Evolutionary conservation across 176 grass and related monocot genomes (phyloP).

Genomic region (Paspalum notatum): DNA sequence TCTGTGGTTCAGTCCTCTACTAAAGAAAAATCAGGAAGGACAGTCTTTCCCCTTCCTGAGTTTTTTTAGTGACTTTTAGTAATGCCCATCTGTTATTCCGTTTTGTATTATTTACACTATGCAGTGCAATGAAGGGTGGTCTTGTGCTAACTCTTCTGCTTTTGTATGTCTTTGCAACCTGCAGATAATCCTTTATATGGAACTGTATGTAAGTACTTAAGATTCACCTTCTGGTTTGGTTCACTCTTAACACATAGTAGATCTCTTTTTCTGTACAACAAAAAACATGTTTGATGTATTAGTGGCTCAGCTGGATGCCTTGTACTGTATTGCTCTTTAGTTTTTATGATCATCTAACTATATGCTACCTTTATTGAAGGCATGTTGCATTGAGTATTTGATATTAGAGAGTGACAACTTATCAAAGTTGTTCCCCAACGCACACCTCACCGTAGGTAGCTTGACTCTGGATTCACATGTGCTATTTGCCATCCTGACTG

Average conservation of each 20-base stretch:
- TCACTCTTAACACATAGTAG: background rate
- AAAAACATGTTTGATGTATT: background rate
- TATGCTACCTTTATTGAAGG: slow-evolving; percentile 50
- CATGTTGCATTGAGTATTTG: slow-evolving; percentile 93
- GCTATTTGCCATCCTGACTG: slow-evolving; percentile 80
- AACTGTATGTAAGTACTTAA: slow-evolving; percentile 85
- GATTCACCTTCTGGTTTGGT: background rate
- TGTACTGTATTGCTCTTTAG: background rate
- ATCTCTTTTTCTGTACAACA: background rate
- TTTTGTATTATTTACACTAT: slow-evolving; percentile 11
- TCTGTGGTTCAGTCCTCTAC: too few species aligned
- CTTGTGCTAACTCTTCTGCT: slow-evolving; percentile 32
- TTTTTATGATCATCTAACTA: background rate
- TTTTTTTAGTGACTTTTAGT: too few species aligned
- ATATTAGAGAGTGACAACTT: slow-evolving; percentile 94
- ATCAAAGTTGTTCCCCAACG: slow-evolving; percentile 83
- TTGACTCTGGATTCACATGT: slow-evolving; percentile 62
- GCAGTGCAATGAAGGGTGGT: background rate
- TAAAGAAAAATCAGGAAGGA: too few species aligned
- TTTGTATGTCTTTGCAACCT: slow-evolving; percentile 35
- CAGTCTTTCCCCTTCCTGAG: too few species aligned
- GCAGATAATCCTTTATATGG: slow-evolving; percentile 89
- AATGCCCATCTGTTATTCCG: background rate
- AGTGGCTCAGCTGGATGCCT: background rate
- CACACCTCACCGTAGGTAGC: slow-evolving; percentile 63